phyloP scores from a whole-genome alignment of 306 rosid species.

The Vachellia collinsii region DNA sequence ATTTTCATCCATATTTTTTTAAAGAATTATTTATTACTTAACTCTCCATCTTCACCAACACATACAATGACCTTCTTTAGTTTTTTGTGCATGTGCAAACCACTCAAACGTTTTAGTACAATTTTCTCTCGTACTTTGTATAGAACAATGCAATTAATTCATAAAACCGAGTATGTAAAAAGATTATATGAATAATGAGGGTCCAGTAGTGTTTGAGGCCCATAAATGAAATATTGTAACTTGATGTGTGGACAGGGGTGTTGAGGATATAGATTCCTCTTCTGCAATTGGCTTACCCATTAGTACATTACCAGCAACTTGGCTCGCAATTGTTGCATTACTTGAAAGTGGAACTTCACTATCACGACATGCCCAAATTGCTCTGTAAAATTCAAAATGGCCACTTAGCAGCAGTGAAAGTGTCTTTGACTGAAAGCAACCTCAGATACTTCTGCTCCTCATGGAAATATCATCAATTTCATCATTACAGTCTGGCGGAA shows the following conservation, averaged over 20 bases:
- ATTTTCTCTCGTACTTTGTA: too few species aligned
- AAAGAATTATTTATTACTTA: too few species aligned
- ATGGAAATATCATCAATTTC: conserved; percentile 30
- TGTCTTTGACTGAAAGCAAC: conserved; percentile 32
- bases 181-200: not conserved
- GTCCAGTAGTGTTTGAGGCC: not conserved
- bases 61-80: too few species aligned
- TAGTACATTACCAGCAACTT: not conserved
- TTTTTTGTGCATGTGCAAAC: too few species aligned
- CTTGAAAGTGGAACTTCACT: conserved; percentile 13
- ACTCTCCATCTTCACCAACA: too few species aligned
- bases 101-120: too few species aligned
- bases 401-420: conserved; percentile 12
- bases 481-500: not conserved
- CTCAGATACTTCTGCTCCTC: conserved; percentile 32
- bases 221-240: not conserved
- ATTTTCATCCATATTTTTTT: too few species aligned
- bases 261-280: not conserved
- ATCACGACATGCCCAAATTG: not conserved
- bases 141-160: not conserved
- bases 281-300: not conserved
- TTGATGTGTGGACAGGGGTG: not conserved
- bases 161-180: not conserved
- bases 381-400: not conserved
- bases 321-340: not conserved